A percentile compares a stretch with the other conserved stretches of the same genome.
These are phyloP conservation scores for Dictyostelium intermedium DNA, from an alignment of 78 protist species.

Conservation along the genomic window DNA sequence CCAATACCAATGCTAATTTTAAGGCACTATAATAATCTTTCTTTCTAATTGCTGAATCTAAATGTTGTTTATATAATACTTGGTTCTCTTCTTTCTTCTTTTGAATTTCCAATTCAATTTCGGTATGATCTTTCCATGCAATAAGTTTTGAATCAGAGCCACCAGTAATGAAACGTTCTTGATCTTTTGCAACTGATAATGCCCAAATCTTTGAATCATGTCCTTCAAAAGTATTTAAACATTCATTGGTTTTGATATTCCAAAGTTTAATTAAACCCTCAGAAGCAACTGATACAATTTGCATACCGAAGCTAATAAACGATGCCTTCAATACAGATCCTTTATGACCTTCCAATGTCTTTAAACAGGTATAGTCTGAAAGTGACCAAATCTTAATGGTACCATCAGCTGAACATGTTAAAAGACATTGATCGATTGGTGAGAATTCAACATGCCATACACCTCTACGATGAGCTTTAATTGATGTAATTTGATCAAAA, in stretches of 20 bases:
- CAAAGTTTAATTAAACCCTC: conserved; percentile 95
- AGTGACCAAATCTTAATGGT: conserved; percentile 93
- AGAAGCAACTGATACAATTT: conserved; percentile 83
- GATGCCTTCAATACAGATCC: conserved; percentile 81
- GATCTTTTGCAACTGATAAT: conserved; percentile 73
- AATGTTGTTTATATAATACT: conserved; percentile 24
- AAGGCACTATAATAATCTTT: conserved; percentile 42
- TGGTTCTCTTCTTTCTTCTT: conserved; percentile 46
- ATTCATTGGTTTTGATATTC: conserved; percentile 91
- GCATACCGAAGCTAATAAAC: conserved; percentile 88
- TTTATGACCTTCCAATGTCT: conserved; percentile 95
- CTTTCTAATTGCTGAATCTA: conserved; percentile 45
- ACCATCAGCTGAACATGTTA: conserved; percentile 86
- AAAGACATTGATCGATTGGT: conserved; percentile 90
- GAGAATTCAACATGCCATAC: conserved; percentile 93
- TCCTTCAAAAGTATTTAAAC: conserved; percentile 90
- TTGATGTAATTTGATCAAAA: conserved; percentile 13
- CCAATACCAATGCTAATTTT: conserved; percentile 81
- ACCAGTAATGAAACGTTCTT: conserved; percentile 83
- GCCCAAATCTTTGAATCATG: conserved; percentile 93
- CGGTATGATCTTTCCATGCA: conserved; percentile 85
- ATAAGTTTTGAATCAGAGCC: conserved; percentile 86
- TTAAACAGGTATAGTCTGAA: conserved; percentile 86
- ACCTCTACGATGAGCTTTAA: conserved; percentile 94
- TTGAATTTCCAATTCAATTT: conserved; percentile 42